Percentiles rank a stretch among this genome's conserved stretches.
Evolutionary conservation across 208 protist species (phyloP).

Genomic region (Leishmania amazonensis): DNA sequence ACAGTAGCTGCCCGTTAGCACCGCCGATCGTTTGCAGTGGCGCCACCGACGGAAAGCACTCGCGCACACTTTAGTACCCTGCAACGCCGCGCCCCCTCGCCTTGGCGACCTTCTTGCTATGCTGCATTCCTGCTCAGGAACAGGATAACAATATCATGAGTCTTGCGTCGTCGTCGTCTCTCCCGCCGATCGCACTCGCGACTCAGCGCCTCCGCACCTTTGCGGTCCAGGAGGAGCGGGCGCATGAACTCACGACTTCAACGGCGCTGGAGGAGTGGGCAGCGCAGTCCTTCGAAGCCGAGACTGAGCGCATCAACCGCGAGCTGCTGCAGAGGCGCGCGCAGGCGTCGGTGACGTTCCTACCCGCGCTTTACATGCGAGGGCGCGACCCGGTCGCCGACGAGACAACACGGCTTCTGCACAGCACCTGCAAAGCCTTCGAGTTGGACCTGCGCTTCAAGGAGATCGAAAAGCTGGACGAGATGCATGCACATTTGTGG

Average conservation of each 20-base stretch:
- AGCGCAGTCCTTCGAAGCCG: slow-evolving; percentile 19
- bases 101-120: no score
- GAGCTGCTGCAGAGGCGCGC: slow-evolving; percentile 35
- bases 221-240: slow-evolving; percentile 5
- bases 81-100: not conserved
- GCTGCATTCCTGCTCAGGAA: not conserved
- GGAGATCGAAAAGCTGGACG: slow-evolving; percentile 80
- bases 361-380: slow-evolving; percentile 70
- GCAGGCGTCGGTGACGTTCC: slow-evolving; percentile 22
- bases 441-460: slow-evolving; percentile 80
- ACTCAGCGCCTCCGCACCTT: slow-evolving; percentile 12
- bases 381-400: slow-evolving; percentile 53
- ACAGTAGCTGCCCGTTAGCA: not conserved
- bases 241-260: slow-evolving; percentile 17
- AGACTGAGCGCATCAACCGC: slow-evolving; percentile 55
- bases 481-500: slow-evolving; percentile 76
- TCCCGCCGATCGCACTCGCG: slow-evolving; percentile 11
- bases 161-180: not conserved
- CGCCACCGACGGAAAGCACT: not conserved
- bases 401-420: slow-evolving; percentile 48
- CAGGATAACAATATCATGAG: not conserved
- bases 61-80: not conserved
- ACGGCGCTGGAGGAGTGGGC: slow-evolving; percentile 27
- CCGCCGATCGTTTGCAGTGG: not conserved
- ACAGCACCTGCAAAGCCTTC: slow-evolving; percentile 71